Conservation (phyloP, 2,329 filamentous ascomycete genomes). For the Colletotrichum orbiculare region DNA sequence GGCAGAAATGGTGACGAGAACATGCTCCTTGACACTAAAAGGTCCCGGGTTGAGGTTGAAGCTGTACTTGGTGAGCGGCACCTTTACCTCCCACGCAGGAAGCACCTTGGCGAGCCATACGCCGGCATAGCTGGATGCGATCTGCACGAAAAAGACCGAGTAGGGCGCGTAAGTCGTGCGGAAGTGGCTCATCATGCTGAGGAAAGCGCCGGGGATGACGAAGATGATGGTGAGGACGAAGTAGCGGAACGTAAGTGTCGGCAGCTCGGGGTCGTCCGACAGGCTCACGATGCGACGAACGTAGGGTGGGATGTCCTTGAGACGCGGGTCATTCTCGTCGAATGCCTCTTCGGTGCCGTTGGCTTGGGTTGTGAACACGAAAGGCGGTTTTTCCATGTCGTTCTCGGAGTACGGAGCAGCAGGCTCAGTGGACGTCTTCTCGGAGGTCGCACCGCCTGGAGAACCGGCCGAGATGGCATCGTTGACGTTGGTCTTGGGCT, state of each 20-base stretch:
- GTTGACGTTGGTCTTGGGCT: constrained; percentile 5
- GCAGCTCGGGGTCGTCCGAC: constrained; percentile 60
- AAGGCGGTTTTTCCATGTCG: constrained; percentile 39
- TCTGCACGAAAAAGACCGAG: constrained; percentile 56
- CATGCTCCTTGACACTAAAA: constrained; percentile 60
- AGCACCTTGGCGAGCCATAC: constrained; percentile 62
- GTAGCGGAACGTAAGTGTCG: constrained; percentile 68
- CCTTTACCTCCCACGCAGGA: constrained; percentile 56
- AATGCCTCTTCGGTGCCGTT: constrained; percentile 43
- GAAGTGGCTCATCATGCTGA: constrained; percentile 57
- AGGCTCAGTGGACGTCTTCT: constrained; percentile 20
- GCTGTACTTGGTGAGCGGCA: constrained; percentile 58
- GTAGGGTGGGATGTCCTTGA: constrained; percentile 64
- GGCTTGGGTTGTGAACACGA: constrained; percentile 38
- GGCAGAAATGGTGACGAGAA: constrained; percentile 61
- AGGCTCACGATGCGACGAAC: constrained; percentile 29
- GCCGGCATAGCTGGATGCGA: constrained; percentile 66
- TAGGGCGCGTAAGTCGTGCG: constrained; percentile 49
- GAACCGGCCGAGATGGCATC: constrained; percentile 20
- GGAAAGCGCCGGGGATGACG: constrained; percentile 66
- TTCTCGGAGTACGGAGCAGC: constrained; percentile 37
- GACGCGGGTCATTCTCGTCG: constrained; percentile 59
- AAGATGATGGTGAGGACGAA: constrained; percentile 66
- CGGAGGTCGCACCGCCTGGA: constrained; percentile 8
- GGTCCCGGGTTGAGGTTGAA: constrained; percentile 61